Evolutionary conservation across 192 early-diverging fungal genomes (phyloP), one percentile per base, ranked within the genome.

Genomic region (Gaertneriomyces sp.): DNA sequence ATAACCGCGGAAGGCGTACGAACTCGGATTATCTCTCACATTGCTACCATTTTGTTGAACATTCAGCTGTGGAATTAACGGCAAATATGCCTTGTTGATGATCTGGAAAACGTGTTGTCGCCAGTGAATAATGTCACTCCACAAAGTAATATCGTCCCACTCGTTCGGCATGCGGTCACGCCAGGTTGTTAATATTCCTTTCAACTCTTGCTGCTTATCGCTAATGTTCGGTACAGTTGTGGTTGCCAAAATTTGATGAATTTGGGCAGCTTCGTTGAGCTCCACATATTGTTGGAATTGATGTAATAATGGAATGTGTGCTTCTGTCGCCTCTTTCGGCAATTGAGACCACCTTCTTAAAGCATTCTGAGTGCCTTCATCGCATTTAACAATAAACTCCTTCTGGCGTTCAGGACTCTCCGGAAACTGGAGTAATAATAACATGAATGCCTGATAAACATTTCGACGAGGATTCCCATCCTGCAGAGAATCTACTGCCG

Each of bases 101-200:
- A 90, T 90, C 55, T 88, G 86, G 68, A 99, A 99, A 9, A 98
- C 89, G 60, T 98, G 96, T 74, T 96, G 94, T 39, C 98, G 82
- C 96, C 96, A 99, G 8, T 94, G 91, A 5, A 99, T 92, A 51
- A 98, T 69, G 63, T 98, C 93, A 66, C 92, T 95, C 98, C 98
- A 99, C 7, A 99, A 80, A 59, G 91, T 90, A 72, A 99, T 98
- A 66, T 96, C 93, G 68, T 98, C 96, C 91, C 93, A 96, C 44
- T 82, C 80, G 71, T 96, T 98, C 10, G 98, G 98, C 46, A 98
- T 76, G 11, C 98, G 84, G 64, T 99, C 98, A 63, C 96, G 79
- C 98, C 98, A 99, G 4, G 93, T 98, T 58, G 88, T 83, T 17
- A 99, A 74, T 17, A 90, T 86, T 41, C 87, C 87, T 69, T 98